Evolutionary conservation across 2,329 filamentous ascomycete species (phyloP), one percentile per base, ranked within the genome.

Genomic region (Ophiostoma piceae): DNA sequence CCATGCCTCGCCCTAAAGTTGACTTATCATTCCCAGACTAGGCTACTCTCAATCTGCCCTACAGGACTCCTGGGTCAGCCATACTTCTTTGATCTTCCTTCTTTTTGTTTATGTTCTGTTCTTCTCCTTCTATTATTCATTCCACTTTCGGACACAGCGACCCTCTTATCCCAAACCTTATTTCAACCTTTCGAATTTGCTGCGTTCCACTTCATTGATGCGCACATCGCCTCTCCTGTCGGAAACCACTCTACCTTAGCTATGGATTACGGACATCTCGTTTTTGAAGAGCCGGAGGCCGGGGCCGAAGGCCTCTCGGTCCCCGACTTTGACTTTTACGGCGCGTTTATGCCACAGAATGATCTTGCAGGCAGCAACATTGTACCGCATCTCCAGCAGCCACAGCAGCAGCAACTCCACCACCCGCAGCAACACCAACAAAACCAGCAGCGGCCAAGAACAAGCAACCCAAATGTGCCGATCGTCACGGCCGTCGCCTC

Each of bases 191-290:
- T 29, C 57, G 19, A 32, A 62, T 19, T 5, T n/a, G 16, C 51
- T 12, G 14, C 26, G 3, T 29, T 16, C 54, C 54, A 16, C 22
- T 14, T 26, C 2, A 9, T 29, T 22, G 22, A 54, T 29, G 54
- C 9, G 11, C 26, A 29, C 26, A 4, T 29, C 22, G 11, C 26
- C 9, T 26, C 26, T 12, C 12, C 54, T 32, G 16, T 3, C 26
- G 22, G 0, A 22, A 32, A 29, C 16, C 12, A 43, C 3, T 67
- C 51, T 22, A 41, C n/a, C n/a, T 14, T 29, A 37, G 35, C 16
- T 43, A 72, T 72, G 71, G 71, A 72, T 47, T 72, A 54, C 65
- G 71, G 51, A 6, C 41, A 66, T n/a, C 67, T 71, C 9, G 39
- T 72, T 26, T 73, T 70, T 54, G 67, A 68, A 47, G 41, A 68